Conservation (phyloP, 805 yeast genomes). For the Kodamaea kakaduensis region DNA sequence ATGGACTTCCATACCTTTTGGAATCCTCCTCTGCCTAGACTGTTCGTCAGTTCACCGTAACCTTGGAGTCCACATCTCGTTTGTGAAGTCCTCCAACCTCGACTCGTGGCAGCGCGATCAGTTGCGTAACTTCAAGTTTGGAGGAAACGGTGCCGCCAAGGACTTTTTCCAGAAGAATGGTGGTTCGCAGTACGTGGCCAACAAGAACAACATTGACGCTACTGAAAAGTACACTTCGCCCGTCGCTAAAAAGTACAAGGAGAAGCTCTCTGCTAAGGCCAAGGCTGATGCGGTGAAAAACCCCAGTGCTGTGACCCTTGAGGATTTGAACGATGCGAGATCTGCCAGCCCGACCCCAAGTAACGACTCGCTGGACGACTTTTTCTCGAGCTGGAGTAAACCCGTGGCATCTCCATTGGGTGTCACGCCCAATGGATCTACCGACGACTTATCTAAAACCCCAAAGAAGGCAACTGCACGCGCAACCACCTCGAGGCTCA, state of each 20-base stretch:
- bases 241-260: conserved; percentile 77
- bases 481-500: conserved; percentile 24
- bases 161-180: conserved; percentile 83
- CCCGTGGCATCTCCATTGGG: conserved; percentile 42
- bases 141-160: conserved; percentile 85
- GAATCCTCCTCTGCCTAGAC: conserved; percentile 86
- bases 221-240: conserved; percentile 75
- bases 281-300: conserved; percentile 60
- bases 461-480: conserved; percentile 10
- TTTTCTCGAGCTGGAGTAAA: conserved; percentile 88
- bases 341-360: conserved; percentile 31
- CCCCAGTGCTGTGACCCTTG: conserved; percentile 73
- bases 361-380: conserved; percentile 65
- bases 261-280: conserved; percentile 69
- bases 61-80: conserved; percentile 92
- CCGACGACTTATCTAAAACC: conserved; percentile 27
- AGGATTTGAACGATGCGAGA: conserved; percentile 35
- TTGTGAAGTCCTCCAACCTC: conserved; percentile 86
- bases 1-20: conserved; percentile 98
- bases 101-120: conserved; percentile 94
- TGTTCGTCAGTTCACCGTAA: conserved; percentile 95
- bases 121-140: conserved; percentile 85
- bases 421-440: conserved; percentile 40
- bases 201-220: conserved; percentile 49
- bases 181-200: conserved; percentile 63